A percentile compares a stretch with the other conserved stretches of the same genome.
Conservation (phyloP, 1,139 yeast genomes). For the Saccharomycopsis hybrid region DNA sequence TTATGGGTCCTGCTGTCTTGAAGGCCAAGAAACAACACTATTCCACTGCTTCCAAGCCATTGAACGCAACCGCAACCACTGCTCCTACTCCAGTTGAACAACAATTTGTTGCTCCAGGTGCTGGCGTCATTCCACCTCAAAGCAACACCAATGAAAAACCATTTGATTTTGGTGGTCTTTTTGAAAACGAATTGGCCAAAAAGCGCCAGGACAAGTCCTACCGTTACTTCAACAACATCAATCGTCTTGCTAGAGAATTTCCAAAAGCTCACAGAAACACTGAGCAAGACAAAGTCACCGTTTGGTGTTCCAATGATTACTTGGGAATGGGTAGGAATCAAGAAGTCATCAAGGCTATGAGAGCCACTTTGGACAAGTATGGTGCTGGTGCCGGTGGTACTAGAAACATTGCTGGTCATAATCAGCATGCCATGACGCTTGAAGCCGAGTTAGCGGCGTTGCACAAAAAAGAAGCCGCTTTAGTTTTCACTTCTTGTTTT, state of each 20-base stretch:
- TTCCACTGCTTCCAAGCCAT: constrained; percentile 19
- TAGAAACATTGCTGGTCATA: constrained; percentile 97
- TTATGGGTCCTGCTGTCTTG: constrained; percentile 73
- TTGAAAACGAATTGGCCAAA: constrained; percentile 54
- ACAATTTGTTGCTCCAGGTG: constrained; percentile 27
- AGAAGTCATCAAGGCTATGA: constrained; percentile 70
- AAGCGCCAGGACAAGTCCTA: constrained; percentile 88
- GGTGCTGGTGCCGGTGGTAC: constrained; percentile 99
- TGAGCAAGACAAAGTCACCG: constrained; percentile 82
- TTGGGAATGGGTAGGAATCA: constrained; percentile 88
- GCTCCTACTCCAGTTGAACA: constrained; percentile 23
- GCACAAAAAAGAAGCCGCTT: constrained; percentile 92
- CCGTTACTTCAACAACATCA: constrained; percentile 93
- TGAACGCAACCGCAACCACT: constrained; percentile 26
- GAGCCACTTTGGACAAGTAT: constrained; percentile 72
- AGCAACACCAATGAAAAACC: constrained; percentile 38
- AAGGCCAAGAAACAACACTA: constrained; percentile 23
- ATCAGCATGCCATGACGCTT: constrained; percentile 74
- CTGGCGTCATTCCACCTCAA: constrained; percentile 34
- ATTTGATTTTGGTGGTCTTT: constrained; percentile 62
- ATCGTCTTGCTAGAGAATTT: constrained; percentile 87
- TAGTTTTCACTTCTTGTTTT: constrained; percentile 91
- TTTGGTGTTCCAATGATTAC: constrained; percentile 98
- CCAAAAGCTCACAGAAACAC: constrained; percentile 82
- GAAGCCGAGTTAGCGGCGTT: constrained; percentile 84